phyloP scores from a whole-genome alignment of 129 eudicot species.

The Chrysanthemum lavandulifolium region DNA sequence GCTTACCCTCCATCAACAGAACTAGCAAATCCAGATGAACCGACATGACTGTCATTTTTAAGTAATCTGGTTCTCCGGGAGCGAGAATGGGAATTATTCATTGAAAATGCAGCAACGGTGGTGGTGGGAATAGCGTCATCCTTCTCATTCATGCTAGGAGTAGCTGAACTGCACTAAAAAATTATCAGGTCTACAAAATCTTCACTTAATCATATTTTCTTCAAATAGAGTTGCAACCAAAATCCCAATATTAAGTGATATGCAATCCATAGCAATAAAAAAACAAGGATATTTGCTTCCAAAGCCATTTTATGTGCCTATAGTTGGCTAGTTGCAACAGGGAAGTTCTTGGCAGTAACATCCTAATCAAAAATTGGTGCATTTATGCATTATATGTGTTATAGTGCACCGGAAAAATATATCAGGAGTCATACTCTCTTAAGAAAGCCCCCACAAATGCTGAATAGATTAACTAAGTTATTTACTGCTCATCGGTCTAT shows the following conservation, averaged over 20 bases:
- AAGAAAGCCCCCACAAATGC: no score
- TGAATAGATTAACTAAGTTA: no score
- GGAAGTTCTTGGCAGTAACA: background rate
- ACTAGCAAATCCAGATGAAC: constrained; percentile 56
- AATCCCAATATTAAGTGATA: background rate
- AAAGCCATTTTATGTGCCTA: background rate
- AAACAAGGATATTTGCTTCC: constrained; percentile 7
- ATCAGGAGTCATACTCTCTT: no score
- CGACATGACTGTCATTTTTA: constrained; percentile 66
- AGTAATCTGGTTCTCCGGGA: constrained; percentile 82
- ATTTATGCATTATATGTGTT: background rate
- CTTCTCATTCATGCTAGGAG: constrained; percentile 63
- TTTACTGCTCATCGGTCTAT: no score
- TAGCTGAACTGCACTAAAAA: constrained; percentile 67
- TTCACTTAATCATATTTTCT: background rate
- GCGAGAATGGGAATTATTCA: constrained; percentile 65
- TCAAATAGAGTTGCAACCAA: background rate
- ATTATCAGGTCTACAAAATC: constrained; percentile 31
- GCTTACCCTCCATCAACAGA: constrained; percentile 88
- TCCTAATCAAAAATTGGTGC: background rate
- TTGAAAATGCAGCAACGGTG: constrained; percentile 57
- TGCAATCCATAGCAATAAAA: constrained; percentile 16
- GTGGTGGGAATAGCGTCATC: constrained; percentile 86
- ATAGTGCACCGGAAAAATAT: background rate
- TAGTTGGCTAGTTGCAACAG: background rate